Conservation (phyloP, 2,329 filamentous ascomycete genomes). For the Fusarium clavum region DNA sequence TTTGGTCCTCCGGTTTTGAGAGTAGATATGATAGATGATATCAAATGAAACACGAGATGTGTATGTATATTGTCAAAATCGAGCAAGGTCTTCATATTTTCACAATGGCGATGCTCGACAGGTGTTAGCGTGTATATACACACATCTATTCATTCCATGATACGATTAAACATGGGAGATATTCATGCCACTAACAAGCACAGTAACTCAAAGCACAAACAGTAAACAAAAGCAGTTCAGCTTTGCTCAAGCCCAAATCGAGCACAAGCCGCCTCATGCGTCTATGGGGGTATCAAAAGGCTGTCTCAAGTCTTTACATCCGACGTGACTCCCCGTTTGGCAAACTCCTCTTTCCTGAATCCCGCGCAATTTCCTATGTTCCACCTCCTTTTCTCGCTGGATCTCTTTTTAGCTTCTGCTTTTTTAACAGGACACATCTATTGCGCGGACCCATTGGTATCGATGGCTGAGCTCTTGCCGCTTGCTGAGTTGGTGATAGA, state of each 20-base stretch:
- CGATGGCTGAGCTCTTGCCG: constrained; percentile 49
- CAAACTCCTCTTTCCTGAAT: constrained; percentile 27
- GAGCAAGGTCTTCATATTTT: not conserved
- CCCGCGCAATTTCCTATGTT: not conserved
- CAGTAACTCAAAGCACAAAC: constrained; percentile 19
- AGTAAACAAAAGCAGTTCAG: constrained; percentile 35
- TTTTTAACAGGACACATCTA: constrained; percentile 9
- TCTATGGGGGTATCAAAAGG: constrained; percentile 51
- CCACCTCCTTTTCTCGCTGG: constrained; percentile 1
- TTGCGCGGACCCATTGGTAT: constrained; percentile 59
- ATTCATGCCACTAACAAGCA: constrained; percentile 1
- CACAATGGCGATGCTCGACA: not conserved
- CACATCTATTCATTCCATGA: constrained; percentile 25
- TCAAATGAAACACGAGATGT: constrained; percentile 22
- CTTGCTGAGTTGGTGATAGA: constrained; percentile 39
- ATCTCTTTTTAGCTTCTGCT: not conserved
- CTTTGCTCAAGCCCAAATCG: constrained; percentile 31
- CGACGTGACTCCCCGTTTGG: constrained; percentile 41
- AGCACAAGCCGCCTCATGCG: constrained; percentile 48
- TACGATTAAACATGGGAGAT: constrained; percentile 14
- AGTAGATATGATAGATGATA: constrained; percentile 32
- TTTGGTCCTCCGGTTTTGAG: constrained; percentile 27
- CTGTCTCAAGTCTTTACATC: constrained; percentile 44
- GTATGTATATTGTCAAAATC: not conserved
- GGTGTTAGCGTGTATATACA: not conserved